Evolutionary conservation across 495 filamentous ascomycete genomes (phyloP).

Genomic region (Penicillium salamii): DNA sequence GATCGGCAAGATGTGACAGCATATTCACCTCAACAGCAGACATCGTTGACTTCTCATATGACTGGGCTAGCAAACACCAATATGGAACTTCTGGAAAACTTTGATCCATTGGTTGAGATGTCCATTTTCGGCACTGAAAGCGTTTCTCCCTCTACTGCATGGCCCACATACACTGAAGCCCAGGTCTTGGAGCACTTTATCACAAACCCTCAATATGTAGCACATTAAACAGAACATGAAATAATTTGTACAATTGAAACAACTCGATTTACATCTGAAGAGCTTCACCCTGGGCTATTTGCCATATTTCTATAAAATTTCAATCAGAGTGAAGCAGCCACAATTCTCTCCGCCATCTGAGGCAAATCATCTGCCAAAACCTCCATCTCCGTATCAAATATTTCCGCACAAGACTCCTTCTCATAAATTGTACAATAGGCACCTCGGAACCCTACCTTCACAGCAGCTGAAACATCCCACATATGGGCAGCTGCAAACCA

Average conservation of each 20-base stretch:
- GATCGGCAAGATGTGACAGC: not conserved
- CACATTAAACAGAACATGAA: not conserved
- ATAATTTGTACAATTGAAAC: not conserved
- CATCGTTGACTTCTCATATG: not conserved
- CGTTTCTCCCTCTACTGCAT: slow-evolving; percentile 12
- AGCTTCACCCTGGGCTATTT: too few relatives aligned
- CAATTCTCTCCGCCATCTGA: slow-evolving; percentile 29
- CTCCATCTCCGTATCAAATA: slow-evolving; percentile 20
- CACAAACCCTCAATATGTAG: slow-evolving; percentile 2
- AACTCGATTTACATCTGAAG: too few relatives aligned
- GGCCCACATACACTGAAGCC: slow-evolving; percentile 24
- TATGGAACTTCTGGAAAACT: slow-evolving; percentile 3
- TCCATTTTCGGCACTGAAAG: slow-evolving; percentile 16
- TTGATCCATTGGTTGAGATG: slow-evolving; percentile 15
- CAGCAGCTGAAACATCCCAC: slow-evolving; percentile 39
- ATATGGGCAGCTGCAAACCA: slow-evolving; percentile 42
- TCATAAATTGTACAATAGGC: slow-evolving; percentile 34
- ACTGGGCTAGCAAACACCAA: not conserved
- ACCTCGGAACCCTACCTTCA: slow-evolving; percentile 26
- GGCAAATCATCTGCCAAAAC: slow-evolving; percentile 23
- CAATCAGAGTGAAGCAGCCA: slow-evolving; percentile 8
- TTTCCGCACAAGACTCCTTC: slow-evolving; percentile 26
- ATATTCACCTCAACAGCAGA: not conserved
- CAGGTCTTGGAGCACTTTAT: slow-evolving; percentile 25
- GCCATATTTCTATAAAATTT: too few relatives aligned